Evolutionary conservation across 2,329 filamentous ascomycete species (phyloP).

Genomic region (Phaeosphaeria sp.): DNA sequence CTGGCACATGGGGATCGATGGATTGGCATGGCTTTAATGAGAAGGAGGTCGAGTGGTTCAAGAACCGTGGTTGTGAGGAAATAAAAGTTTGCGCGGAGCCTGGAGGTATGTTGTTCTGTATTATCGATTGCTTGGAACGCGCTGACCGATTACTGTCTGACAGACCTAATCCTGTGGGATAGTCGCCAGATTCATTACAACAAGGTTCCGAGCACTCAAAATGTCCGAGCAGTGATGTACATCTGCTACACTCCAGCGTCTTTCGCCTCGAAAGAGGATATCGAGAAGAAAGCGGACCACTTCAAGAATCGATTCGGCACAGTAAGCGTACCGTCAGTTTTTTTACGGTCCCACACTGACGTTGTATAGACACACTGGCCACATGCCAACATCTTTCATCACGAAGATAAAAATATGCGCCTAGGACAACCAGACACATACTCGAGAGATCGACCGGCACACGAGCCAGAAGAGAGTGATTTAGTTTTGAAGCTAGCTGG

Average conservation of each 20-base stretch:
- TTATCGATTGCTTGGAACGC: not conserved
- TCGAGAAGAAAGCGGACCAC: slow-evolving; percentile 16
- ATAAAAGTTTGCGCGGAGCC: slow-evolving; percentile 49
- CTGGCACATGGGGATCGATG: slow-evolving; percentile 38
- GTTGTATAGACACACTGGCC: slow-evolving; percentile 14
- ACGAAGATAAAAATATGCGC: slow-evolving; percentile 10
- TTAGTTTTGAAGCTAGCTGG: slow-evolving; percentile 10
- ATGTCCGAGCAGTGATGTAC: slow-evolving; percentile 46
- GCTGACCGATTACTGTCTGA: not conserved
- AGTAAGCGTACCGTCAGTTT: slow-evolving; percentile 1
- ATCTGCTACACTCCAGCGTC: slow-evolving; percentile 19
- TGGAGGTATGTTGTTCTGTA: slow-evolving; percentile 21
- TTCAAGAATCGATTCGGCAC: slow-evolving; percentile 16
- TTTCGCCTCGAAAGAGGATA: slow-evolving; percentile 10
- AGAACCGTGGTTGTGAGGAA: slow-evolving; percentile 45
- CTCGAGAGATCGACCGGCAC: slow-evolving; percentile 5
- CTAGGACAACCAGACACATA: slow-evolving; percentile 11
- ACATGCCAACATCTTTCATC: slow-evolving; percentile 14
- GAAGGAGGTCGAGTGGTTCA: slow-evolving; percentile 51
- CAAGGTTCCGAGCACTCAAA: slow-evolving; percentile 42
- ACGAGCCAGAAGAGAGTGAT: slow-evolving; percentile 13
- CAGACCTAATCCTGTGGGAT: slow-evolving; percentile 55
- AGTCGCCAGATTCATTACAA: slow-evolving; percentile 53
- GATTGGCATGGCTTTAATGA: slow-evolving; percentile 53
- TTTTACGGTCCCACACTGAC: not conserved